Conservation (phyloP, 2,329 filamentous ascomycete species). For the Aspergillus glaucus region DNA sequence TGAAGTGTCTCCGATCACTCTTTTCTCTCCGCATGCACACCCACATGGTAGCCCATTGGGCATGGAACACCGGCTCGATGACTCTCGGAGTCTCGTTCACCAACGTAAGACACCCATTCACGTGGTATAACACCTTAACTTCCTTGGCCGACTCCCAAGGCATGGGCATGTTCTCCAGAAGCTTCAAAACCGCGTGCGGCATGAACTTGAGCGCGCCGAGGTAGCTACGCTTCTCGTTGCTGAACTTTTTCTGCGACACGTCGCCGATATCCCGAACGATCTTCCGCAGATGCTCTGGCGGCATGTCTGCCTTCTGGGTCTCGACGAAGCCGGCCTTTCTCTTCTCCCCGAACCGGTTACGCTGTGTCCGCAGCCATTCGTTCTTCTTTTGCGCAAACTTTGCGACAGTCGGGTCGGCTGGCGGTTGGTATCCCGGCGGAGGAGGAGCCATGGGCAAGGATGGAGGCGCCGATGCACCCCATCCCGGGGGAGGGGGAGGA, state of each 20-base stretch:
- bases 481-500: slow-evolving; percentile 63
- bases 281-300: slow-evolving; percentile 94
- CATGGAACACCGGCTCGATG: slow-evolving; percentile 95
- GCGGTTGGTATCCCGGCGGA: slow-evolving; percentile 76
- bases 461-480: slow-evolving; percentile 49
- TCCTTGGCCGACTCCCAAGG: slow-evolving; percentile 95
- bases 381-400: slow-evolving; percentile 99
- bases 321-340: slow-evolving; percentile 93
- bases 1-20: slow-evolving; percentile 91
- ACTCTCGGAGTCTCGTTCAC: slow-evolving; percentile 96
- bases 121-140: slow-evolving; percentile 96
- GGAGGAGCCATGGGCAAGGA: slow-evolving; percentile 60
- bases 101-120: slow-evolving; percentile 92
- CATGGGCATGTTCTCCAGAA: slow-evolving; percentile 99
- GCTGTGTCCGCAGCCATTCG: slow-evolving; percentile 89
- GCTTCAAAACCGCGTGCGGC: slow-evolving; percentile 95
- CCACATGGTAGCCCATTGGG: slow-evolving; percentile 99
- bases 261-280: slow-evolving; percentile 98
- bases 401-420: slow-evolving; percentile 73
- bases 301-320: slow-evolving; percentile 98
- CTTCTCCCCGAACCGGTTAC: slow-evolving; percentile 94
- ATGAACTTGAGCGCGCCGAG: slow-evolving; percentile 97
- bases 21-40: slow-evolving; percentile 97
- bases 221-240: slow-evolving; percentile 96
- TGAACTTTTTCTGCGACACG: slow-evolving; percentile 99